Conservation (phyloP, 169 alveolate species). For the Fabrea salina region DNA sequence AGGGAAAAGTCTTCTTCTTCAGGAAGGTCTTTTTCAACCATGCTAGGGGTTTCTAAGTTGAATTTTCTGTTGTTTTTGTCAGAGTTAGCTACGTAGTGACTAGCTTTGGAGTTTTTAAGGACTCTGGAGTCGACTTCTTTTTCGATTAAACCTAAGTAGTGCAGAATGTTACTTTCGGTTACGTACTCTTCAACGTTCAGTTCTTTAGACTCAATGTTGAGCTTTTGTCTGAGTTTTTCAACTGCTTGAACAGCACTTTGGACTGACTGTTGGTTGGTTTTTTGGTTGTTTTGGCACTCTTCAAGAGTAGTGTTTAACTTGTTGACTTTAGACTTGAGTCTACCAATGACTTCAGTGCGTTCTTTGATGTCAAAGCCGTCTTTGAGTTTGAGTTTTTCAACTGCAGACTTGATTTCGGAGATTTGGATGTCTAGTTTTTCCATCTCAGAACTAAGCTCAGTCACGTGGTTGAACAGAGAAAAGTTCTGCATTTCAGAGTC, state of each 20-base stretch:
- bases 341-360: conserved; percentile 65
- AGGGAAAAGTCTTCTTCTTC: conserved; percentile 27
- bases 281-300: conserved; percentile 69
- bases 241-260: conserved; percentile 53
- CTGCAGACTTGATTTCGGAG: conserved; percentile 66
- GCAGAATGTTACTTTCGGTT: conserved; percentile 50
- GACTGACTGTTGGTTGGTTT: conserved; percentile 50
- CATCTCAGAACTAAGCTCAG: conserved; percentile 80
- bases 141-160: conserved; percentile 57
- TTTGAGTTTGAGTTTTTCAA: conserved; percentile 44
- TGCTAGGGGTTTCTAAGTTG: background rate
- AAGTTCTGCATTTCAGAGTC: conserved; percentile 86
- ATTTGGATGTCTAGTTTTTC: conserved; percentile 80
- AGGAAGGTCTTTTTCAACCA: conserved; percentile 7
- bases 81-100: background rate
- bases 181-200: conserved; percentile 34
- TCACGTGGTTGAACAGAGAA: conserved; percentile 79
- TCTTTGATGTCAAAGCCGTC: conserved; percentile 10
- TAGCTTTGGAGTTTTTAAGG: conserved; percentile 33
- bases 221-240: conserved; percentile 42
- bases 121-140: conserved; percentile 47
- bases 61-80: background rate
- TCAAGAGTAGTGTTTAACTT: conserved; percentile 72
- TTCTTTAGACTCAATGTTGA: conserved; percentile 37
- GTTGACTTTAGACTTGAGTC: conserved; percentile 72